Conservation (phyloP, 805 yeast genomes). For the Saccharomycopsis fibuligera region DNA sequence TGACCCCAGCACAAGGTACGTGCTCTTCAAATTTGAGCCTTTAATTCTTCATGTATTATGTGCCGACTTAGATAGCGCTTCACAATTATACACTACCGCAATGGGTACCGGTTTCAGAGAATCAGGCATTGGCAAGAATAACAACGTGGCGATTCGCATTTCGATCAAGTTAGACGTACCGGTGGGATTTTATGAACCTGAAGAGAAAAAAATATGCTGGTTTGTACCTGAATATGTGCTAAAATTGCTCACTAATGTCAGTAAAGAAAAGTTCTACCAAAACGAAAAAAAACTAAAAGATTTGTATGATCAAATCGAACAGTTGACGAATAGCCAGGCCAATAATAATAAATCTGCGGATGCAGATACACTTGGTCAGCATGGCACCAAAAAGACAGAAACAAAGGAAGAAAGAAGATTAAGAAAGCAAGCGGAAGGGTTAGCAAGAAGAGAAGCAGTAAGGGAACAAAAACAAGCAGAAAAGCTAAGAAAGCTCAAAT, state of each 20-base stretch:
- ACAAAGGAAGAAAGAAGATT: slow-evolving; percentile 29
- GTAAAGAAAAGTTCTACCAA: slow-evolving; percentile 60
- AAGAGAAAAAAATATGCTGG: slow-evolving; percentile 26
- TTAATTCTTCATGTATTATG: slow-evolving; percentile 80
- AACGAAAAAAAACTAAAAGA: slow-evolving; percentile 51
- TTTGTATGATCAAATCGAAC: slow-evolving; percentile 38
- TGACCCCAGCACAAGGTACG: slow-evolving; percentile 38
- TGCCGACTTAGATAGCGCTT: slow-evolving; percentile 51
- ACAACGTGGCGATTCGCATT: slow-evolving; percentile 70
- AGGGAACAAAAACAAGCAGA: background rate
- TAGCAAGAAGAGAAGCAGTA: slow-evolving; percentile 5
- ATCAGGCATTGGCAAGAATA: slow-evolving; percentile 76
- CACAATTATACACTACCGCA: slow-evolving; percentile 58
- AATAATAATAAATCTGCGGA: slow-evolving; percentile 24
- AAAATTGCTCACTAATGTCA: slow-evolving; percentile 43
- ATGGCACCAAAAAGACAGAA: slow-evolving; percentile 29
- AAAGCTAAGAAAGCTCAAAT: slow-evolving; percentile 1
- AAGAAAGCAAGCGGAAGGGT: slow-evolving; percentile 17
- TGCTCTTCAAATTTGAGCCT: slow-evolving; percentile 79
- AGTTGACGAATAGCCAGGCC: slow-evolving; percentile 25
- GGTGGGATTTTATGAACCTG: slow-evolving; percentile 47
- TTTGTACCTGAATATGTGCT: slow-evolving; percentile 51
- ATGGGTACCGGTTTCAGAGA: slow-evolving; percentile 86
- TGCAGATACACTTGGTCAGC: slow-evolving; percentile 20
- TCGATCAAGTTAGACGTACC: slow-evolving; percentile 74